Evolutionary conservation across 208 protist genomes (phyloP), one percentile per base, ranked within the genome.

Genomic region (Crithidia fasciculata): DNA sequence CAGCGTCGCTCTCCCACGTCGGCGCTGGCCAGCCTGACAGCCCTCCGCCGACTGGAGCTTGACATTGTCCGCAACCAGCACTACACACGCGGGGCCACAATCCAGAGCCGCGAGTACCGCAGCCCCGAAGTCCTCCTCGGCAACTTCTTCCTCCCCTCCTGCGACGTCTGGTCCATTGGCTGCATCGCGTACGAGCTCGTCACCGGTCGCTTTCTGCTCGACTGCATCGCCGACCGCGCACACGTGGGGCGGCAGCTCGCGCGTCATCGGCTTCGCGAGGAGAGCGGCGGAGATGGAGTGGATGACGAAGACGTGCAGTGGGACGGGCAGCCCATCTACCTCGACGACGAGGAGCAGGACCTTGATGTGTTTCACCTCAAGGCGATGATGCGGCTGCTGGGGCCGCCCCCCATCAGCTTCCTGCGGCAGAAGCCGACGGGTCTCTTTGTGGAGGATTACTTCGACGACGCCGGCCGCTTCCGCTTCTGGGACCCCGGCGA

Each of bases 51-150:
- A 2, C 64, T 87, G n/a, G 81, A 91, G 67, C 57, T 77, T 36
- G 74, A 83, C 45, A 78, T 91, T 15, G 28, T 89, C 13, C 63
- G 70, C 6, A 69, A 74, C 4, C 83, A 89, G 53, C 72, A 55
- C 39, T 91, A 85, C 74, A 45, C 50, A 3, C 81, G 83, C 52
- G 86, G 82, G 8, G 69, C 69, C 53, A 66, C 74, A 19, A 60
- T 94, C n/a, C 91, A 94, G 61, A 92, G 86, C 40, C 82, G 91
- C 36, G 84, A 95, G 72, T 96, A 96, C 76, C 89, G 91, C 55
- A 57, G 85, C 0, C 91, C 89, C 6, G 91, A 96, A 72, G 80
- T 92, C 13, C 74, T 96, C 54, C 83, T 96, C 10, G 90, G 90
- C 37, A 62, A 86, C 41, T 78, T 92, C 28, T 81, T 82, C 62